A percentile compares a stretch with the other conserved stretches of the same genome.
phyloP scores from a whole-genome alignment of 2,329 filamentous ascomycete species.

The Pseudogymnoascus sp. region DNA sequence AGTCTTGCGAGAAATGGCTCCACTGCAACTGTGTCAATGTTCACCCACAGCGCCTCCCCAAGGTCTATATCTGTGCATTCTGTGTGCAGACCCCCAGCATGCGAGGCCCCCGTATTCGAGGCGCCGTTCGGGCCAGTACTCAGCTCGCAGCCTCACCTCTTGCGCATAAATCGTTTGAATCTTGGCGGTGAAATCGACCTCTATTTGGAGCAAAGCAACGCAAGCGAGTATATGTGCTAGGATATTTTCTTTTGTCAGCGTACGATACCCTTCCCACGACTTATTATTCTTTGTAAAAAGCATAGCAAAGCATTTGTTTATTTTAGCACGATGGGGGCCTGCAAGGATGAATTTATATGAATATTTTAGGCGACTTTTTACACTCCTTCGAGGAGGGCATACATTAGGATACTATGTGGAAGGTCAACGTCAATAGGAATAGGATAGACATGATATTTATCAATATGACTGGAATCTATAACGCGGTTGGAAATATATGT shows the following conservation, averaged over 20 bases:
- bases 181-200: slow-evolving; percentile 33
- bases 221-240: neutral
- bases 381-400: neutral
- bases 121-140: slow-evolving; percentile 23
- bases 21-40: slow-evolving; percentile 58
- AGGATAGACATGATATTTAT: neutral
- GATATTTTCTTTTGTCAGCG: neutral
- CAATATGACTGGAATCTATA: neutral
- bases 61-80: slow-evolving; percentile 57
- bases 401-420: neutral
- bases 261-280: slow-evolving; percentile 9
- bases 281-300: neutral
- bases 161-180: slow-evolving; percentile 38
- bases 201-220: neutral
- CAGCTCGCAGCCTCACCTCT: slow-evolving; percentile 33
- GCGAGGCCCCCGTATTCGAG: slow-evolving; percentile 42
- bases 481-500: neutral
- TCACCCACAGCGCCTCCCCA: slow-evolving; percentile 46
- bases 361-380: neutral
- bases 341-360: neutral
- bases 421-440: neutral
- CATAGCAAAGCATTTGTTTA: slow-evolving; percentile 5
- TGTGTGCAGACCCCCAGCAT: slow-evolving; percentile 54
- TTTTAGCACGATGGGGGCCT: neutral
- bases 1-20: slow-evolving; percentile 59